Evolutionary conservation across 2,329 filamentous ascomycete genomes (phyloP), one percentile per base, ranked within the genome.

Genomic region (Cytospora piceae): DNA sequence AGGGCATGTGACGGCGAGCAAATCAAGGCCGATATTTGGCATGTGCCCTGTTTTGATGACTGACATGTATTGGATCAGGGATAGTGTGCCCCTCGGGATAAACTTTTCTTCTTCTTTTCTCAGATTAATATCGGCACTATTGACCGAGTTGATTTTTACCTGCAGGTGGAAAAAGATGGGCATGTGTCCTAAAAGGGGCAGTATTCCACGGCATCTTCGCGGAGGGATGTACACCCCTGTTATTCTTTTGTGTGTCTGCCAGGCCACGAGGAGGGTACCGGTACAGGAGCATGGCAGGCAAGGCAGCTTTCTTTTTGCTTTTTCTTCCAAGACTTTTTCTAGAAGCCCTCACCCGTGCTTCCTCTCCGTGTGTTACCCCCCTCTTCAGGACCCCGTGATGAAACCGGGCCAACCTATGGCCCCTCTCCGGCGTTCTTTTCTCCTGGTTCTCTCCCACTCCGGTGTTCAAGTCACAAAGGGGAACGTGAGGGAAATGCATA

Each of bases 271-370:
- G 37, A 39, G 4, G 15, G n/a, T n/a, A n/a, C n/a, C n/a, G n/a
- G n/a, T n/a, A n/a, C n/a, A n/a, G n/a, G n/a, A n/a, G n/a, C n/a
- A n/a, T n/a, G n/a, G n/a, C n/a, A n/a, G 37, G 37, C 37, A 39
- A 11, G 37, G 15, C 3, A 39, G 15, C 15, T 39, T 39, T 11
- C 8, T 46, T n/a, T 22, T 15, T n/a, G 15, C 20, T 9, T 49
- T 49, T 49, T 24, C 9, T 49, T 24, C 20, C 17, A 54, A 32
- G 49, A 27, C n/a, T 2, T n/a, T 9, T 11, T n/a, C 1, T 8
- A 31, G 17, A 62, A 49, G 60, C 34, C 27, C 59, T 55, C 37
- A 14, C 37, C 34, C 52, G 31, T 39, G 59, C 51, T 55, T 61
- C 51, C n/a, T 24, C n/a, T 22, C 24, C 5, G 27, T n/a, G 53